Evolutionary conservation across 139 green algal species (phyloP), one percentile per base, ranked within the genome.

Genomic region (Chlamydomonas sp.): DNA sequence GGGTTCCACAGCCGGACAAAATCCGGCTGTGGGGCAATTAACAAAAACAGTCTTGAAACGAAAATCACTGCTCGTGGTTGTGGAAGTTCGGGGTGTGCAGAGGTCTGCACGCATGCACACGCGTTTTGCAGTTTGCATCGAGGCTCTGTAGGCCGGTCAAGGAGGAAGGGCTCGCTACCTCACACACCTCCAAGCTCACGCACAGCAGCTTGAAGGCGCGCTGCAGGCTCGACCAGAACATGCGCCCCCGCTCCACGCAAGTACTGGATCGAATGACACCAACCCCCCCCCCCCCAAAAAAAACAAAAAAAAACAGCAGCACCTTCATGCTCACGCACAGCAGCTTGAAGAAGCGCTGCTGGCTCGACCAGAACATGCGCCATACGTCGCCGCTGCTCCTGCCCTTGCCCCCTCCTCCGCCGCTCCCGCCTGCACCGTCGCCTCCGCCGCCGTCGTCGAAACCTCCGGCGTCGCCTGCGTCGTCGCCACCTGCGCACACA

Each of bases 281-380:
- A n/a, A n/a, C n/a, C n/a, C n/a, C n/a, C n/a, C n/a, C n/a, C n/a
- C n/a, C n/a, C n/a, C n/a, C n/a, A n/a, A 54, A 16, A 54, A n/a
- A 54, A 48, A 26, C 6, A 26, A 60, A 3, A 62, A 38, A 6
- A 61, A 60, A 50, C 37, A 57, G 8, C 24, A 59, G 5, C 13
- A 89, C 83, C 87, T 96, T 96, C 34, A 94, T 64, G n/a, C 58
- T 78, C 10, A 95, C 81, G 66, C 87, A 94, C 16, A 96, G 80
- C 74, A 94, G 73, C 76, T 94, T 96, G 85, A 97, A 96, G 76
- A 97, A 97, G n/a, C 91, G 85, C 83, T 97, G 91, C 79, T 91
- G 82, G 0, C 77, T 70, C 0, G 83, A 76, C 87, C 87, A 97
- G 65, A 82, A 95, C 0, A 66, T 65, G 73, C 88, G 79, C 84